Base-by-base conservation (phyloP, 1,139 yeast genomes). In the Arxiozyma telluris region DNA sequence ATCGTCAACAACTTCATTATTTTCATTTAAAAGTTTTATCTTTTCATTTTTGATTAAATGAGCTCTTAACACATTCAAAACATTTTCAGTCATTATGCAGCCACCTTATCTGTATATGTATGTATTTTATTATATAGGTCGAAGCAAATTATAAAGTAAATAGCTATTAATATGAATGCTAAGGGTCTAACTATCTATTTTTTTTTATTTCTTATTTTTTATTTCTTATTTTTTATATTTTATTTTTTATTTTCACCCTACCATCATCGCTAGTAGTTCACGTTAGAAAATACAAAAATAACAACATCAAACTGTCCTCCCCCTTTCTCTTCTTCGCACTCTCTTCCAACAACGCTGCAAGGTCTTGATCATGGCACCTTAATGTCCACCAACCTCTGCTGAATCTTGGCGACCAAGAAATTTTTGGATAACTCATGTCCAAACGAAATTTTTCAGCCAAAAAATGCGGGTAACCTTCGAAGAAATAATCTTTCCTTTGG, bases 1-100 rank as follows among this genome's bases (percentile, higher is more conserved):
- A 50, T 69, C 73, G 7, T 61, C 61, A 7, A 41, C 30, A 27
- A 58, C 57, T 25, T 59, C 61, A 7, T 63, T 68, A 20, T 61
- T 62, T 8, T 64, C 54, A 46, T 57, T 56, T 17, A 62, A 27
- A 22, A 67, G 54, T 12, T 54, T 55, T 18, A 64, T 52, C 9
- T 49, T 49, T 34, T 61, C 56, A 15, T 59, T 56, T 18, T 60
- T 49, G 41, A 54, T 59, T 47, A 65, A 51, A 50, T 59, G 58
- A n/a, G 55, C 56, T 53, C 65, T 64, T 21, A 63, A 55, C 44
- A 11, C 21, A 15, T 34, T 41, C 21, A 46, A 34, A 17, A 46
- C 43, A 18, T 21, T 38, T 11, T 41, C 38, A 34, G 42, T 18
- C 38, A 22, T 27, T 41, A 38, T 46, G 3, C 5, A 17, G 17